Base-by-base conservation (phyloP, 495 filamentous ascomycete genomes). In the Aspergillus saccharolyticus region DNA sequence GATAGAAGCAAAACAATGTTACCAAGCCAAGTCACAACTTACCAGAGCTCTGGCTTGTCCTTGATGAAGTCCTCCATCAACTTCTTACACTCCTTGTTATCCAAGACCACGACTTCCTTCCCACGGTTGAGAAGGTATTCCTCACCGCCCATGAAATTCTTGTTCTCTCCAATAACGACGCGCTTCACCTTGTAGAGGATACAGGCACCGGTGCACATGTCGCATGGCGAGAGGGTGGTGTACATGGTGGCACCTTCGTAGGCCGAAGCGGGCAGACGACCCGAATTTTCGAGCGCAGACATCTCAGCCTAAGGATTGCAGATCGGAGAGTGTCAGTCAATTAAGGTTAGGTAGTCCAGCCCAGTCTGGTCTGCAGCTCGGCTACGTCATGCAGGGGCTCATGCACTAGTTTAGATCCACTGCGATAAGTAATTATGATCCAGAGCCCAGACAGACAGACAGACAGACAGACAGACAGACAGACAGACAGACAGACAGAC, bases 121-220 rank as follows among this genome's bases (percentile, higher is more conserved):
- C 89, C 90, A 28, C 83, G 79, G 62, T 79, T 79, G 64, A 78
- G 78, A 16, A 95, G 77, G 63, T 90, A 85, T 14, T 85, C 81
- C 69, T 95, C 89, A 16, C 88, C 89, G 44, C 89, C 89, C 3
- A 89, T 63, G 58, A 91, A 91, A 46, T 81, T 93, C 65, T 81
- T 79, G 66, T 92, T 91, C 75, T 96, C 90, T 8, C 90, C 90
- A 73, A 95, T 83, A 33, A 96, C 89, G 2, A 94, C 89, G 3
- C 89, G 85, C 52, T 80, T 78, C 42, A 96, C 82, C 63, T 88
- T 87, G 74, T 91, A 94, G 54, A 92, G 78, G 46, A 95, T 72
- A 63, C 87, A 90, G 4, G 90, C 89, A 21, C 89, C 89, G 15
- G 89, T 87, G 78, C 89, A 93, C 89, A 94, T 94, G 67, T 91